Evolutionary conservation across 805 yeast species (phyloP), one percentile per base, ranked within the genome.

Genomic region (Candida palmyrensis): DNA sequence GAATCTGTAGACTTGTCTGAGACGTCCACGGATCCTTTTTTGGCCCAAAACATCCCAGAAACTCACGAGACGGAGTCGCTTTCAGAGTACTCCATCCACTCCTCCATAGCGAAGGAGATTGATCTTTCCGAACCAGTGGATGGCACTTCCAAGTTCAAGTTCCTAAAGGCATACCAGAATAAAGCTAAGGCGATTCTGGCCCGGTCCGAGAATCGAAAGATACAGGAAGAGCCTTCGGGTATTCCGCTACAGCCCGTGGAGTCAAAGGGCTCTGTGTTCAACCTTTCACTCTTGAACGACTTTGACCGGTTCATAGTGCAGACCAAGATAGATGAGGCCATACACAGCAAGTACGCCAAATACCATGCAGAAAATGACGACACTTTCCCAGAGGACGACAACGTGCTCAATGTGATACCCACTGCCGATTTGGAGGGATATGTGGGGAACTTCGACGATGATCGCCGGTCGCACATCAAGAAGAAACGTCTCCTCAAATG

Each of bases 301-400:
- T 66, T 51, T 41, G 42, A 40, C 26, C 49, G 43, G 26, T 66
- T 55, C 36, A 49, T 60, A 9, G 54, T 53, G 33, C 55, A 56
- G 43, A 53, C 63, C 16, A 59, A 57, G 30, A 35, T 64, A 19
- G 56, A 62, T 37, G 63, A 65, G 30, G 30, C 33, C 17, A 60
- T 63, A 25, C 49, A 48, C 21, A 40, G 47, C 4, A 45, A 47
- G 35, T 37, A 50, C 22, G 31, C 28, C 13, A 23, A 21, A 18
- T 40, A 5, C 33, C 18, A 4, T 22, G 31, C 25, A 30, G 29
- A 25, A 10, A 17, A 18, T 12, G n/a, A n/a, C n/a, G n/a, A n/a
- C n/a, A n/a, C n/a, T n/a, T n/a, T n/a, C n/a, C n/a, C n/a, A n/a
- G 30, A 27, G 19, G 22, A 19, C 22, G 18, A 29, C 14, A 33